Percentiles rank a stretch among this genome's conserved stretches.
Evolutionary conservation across 2,329 filamentous ascomycete species (phyloP).

Genomic region (Lachnellula arida): DNA sequence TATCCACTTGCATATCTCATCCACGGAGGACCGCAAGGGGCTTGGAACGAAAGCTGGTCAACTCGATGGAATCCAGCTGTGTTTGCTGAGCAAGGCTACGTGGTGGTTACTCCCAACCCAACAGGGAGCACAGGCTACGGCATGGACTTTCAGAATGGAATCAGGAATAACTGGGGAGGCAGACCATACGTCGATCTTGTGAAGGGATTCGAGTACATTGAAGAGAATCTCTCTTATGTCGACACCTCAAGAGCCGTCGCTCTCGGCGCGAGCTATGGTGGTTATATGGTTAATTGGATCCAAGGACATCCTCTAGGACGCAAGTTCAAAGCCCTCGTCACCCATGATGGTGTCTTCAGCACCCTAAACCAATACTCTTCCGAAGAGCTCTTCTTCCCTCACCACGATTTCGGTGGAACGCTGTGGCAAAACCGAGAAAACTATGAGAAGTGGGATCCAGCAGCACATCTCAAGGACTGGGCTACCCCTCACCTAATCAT

Average conservation of each 20-base stretch:
- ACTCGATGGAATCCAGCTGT: constrained; percentile 83
- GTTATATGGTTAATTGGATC: constrained; percentile 86
- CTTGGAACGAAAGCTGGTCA: constrained; percentile 39
- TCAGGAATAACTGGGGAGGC: constrained; percentile 78
- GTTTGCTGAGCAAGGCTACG: constrained; percentile 83
- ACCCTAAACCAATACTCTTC: constrained; percentile 60
- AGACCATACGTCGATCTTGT: constrained; percentile 79
- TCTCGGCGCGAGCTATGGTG: constrained; percentile 69
- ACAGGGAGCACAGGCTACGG: constrained; percentile 82
- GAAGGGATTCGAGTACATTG: constrained; percentile 70
- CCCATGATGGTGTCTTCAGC: constrained; percentile 82
- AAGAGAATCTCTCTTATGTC: constrained; percentile 59
- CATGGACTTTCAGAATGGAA: constrained; percentile 70
- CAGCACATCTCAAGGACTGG: constrained; percentile 44
- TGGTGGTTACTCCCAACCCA: constrained; percentile 77
- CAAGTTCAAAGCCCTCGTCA: constrained; percentile 82
- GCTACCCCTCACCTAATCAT: constrained; percentile 83
- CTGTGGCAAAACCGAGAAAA: constrained; percentile 51
- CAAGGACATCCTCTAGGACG: constrained; percentile 80
- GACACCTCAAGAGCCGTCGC: constrained; percentile 68
- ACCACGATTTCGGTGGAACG: constrained; percentile 60
- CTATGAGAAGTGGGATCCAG: constrained; percentile 68
- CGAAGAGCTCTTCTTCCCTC: constrained; percentile 66
- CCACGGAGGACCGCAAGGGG: constrained; percentile 59
- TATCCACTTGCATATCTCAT: constrained; percentile 78